Base-by-base conservation (phyloP, 2,329 filamentous ascomycete species). In the Chalaropsis ovoidea region DNA sequence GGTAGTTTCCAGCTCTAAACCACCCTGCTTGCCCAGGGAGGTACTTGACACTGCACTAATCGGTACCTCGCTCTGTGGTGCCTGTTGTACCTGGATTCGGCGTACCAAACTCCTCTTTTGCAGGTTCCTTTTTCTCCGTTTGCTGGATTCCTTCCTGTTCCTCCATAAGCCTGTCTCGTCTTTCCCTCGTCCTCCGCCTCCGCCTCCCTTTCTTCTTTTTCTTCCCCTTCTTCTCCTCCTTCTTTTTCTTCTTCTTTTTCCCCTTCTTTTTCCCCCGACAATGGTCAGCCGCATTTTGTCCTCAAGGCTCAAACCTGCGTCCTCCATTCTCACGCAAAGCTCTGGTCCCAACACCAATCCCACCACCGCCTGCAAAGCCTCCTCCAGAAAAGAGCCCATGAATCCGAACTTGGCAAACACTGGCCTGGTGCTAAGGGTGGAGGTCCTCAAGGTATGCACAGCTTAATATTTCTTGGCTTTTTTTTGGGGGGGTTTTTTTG, bases 221-320 rank as follows among this genome's bases (percentile, higher is more conserved):
- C 27, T 52, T 45, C 49, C 58, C 60, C 65, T 56, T 56, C 65
- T 58, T 65, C 39, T 61, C 62, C n/a, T 63, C 45, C 49, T 61
- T 63, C 61, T 56, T 42, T 65, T 60, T 65, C 39, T 61, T 64
- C 17, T 63, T 64, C 63, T 64, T 63, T 63, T 24, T 62, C 27
- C 45, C 63, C 45, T 54, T 17, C 45, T 63, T 63, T 63, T 65
- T 31, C 27, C 31, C 56, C 24, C 58, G 39, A 64, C 42, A 41
- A 69, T 69, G 72, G 83, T 84, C 81, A 80, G 82, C 69, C 80
- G 81, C 73, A 82, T 84, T 71, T 79, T 84, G 68, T 81, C 82
- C 66, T 77, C 75, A 68, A 79, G 81, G 63, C 75, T 84, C 45
- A 76, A 74, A 69, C 79, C 79, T 41, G 49, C 65, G n/a, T 62